These are phyloP conservation scores for Blastobotrys raffinosifermentans DNA, from an alignment of 1,139 yeast genomes.

Conservation along the genomic window DNA sequence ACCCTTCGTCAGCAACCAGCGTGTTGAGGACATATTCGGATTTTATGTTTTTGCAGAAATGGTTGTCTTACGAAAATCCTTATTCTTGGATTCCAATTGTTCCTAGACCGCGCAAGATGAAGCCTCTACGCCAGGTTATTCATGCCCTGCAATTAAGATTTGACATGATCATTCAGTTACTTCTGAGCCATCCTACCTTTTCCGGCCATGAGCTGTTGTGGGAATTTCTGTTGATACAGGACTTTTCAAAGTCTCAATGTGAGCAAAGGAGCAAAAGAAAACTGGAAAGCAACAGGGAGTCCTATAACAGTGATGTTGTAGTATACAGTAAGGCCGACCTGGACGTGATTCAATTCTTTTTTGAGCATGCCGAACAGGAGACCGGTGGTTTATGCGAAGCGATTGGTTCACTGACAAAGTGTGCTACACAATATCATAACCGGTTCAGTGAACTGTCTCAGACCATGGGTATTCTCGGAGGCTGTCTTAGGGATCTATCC, in stretches of 20 bases:
- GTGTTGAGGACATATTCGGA: constrained; percentile 39
- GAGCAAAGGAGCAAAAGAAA: constrained; percentile 33
- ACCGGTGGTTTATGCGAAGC: constrained; percentile 16
- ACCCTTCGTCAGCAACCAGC: constrained; percentile 15
- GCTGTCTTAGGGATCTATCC: constrained; percentile 15
- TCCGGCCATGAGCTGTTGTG: constrained; percentile 37
- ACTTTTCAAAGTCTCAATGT: constrained; percentile 31
- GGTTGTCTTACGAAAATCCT: constrained; percentile 34
- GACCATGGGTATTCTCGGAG: constrained; percentile 19
- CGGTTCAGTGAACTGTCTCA: constrained; percentile 20
- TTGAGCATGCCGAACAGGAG: constrained; percentile 24
- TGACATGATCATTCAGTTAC: constrained; percentile 42
- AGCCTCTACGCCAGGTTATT: constrained; percentile 35
- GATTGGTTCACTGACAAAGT: constrained; percentile 14
- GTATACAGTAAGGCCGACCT: constrained; percentile 22
- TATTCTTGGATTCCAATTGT: constrained; percentile 35
- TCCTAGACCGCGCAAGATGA: constrained; percentile 26
- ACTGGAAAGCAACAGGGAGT: constrained; percentile 31
- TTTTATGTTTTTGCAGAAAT: constrained; percentile 36
- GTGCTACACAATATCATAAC: constrained; percentile 17
- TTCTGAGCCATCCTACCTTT: constrained; percentile 35
- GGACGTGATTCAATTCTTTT: constrained; percentile 23
- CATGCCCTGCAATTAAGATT: constrained; percentile 46
- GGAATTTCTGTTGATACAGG: constrained; percentile 41
- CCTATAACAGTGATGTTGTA: constrained; percentile 24